Evolutionary conservation across 1,284 basidiomycete species (phyloP).

Genomic region (Xerocomus amazonicus): DNA sequence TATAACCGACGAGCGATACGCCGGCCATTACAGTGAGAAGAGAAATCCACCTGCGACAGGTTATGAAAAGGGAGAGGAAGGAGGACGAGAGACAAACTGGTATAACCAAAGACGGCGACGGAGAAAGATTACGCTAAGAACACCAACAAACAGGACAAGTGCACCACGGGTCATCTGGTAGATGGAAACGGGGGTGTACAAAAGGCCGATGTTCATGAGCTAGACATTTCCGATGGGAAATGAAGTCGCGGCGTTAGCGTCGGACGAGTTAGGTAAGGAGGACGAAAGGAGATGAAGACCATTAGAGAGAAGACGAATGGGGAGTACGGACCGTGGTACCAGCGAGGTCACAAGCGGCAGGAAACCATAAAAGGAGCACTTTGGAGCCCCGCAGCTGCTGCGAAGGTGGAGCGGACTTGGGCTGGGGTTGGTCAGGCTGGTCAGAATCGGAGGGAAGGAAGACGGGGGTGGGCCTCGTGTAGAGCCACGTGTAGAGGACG

Average conservation of each 20-base stretch:
- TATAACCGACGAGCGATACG: conserved; percentile 87
- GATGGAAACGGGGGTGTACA: conserved; percentile 95
- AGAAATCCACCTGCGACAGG: conserved; percentile 75
- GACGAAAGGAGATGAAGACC: conserved; percentile 9
- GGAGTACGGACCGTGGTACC: conserved; percentile 70
- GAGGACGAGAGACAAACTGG: conserved; percentile 50
- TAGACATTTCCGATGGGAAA: conserved; percentile 34
- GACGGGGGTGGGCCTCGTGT: conserved; percentile 47
- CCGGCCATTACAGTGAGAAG: conserved; percentile 89
- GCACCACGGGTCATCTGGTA: conserved; percentile 98
- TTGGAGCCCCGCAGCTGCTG: conserved; percentile 62
- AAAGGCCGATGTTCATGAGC: conserved; percentile 93
- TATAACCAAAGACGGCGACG: conserved; percentile 75
- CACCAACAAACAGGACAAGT: conserved; percentile 93
- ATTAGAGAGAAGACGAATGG: conserved; percentile 9
- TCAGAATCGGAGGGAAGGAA: conserved; percentile 55
- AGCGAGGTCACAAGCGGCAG: conserved; percentile 85
- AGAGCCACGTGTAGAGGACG: conserved; percentile 67
- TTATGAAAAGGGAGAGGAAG: conserved; percentile 5
- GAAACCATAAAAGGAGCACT: conserved; percentile 77
- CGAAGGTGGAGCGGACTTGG: conserved; percentile 37
- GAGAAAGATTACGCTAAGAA: conserved; percentile 91
- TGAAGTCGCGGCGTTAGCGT: conserved; percentile 18
- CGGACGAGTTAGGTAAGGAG: conserved; percentile 10
- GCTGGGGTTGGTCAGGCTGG: conserved; percentile 37